These are phyloP conservation scores for Alternaria incomplexa DNA, from an alignment of 2,329 filamentous ascomycete species.

Conservation along the genomic window DNA sequence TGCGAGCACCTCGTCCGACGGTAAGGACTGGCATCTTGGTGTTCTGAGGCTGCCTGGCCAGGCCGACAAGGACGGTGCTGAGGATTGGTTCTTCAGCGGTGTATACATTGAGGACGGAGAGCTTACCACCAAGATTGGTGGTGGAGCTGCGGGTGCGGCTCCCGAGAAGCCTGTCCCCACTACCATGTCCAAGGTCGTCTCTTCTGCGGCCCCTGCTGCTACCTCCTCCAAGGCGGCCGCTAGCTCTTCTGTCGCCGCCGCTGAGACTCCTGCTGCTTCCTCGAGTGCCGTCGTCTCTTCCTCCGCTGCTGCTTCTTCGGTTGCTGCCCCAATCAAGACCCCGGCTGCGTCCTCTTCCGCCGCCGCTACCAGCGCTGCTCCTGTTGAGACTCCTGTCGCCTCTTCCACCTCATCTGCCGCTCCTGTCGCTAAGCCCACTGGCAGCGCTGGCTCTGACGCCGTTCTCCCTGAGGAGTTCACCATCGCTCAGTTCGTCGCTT, in stretches of 20 bases:
- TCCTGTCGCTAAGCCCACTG: constrained; percentile 11
- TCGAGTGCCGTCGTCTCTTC: constrained; percentile 5
- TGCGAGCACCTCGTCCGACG: constrained; percentile 68
- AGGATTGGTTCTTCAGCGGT: constrained; percentile 76
- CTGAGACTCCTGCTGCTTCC: constrained; percentile 11
- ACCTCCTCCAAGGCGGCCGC: not conserved
- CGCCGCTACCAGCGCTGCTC: constrained; percentile 2
- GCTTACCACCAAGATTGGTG: constrained; percentile 37
- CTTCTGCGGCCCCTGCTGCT: not conserved
- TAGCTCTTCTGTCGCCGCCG: not conserved
- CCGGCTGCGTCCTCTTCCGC: constrained; percentile 11
- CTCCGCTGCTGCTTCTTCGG: constrained; percentile 1
- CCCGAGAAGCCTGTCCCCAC: not conserved
- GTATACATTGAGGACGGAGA: constrained; percentile 71
- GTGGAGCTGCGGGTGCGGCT: constrained; percentile 20
- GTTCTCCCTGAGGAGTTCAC: constrained; percentile 33
- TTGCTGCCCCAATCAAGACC: not conserved
- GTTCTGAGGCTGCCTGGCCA: constrained; percentile 69
- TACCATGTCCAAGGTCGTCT: not conserved
- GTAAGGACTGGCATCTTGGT: constrained; percentile 75
- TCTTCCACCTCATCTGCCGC: constrained; percentile 11
- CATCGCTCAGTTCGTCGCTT: constrained; percentile 35
- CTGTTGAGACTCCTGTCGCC: constrained; percentile 3
- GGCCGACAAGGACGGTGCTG: constrained; percentile 57
- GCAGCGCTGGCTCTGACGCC: constrained; percentile 19